Percentiles rank a stretch among this genome's conserved stretches.
Evolutionary conservation across 1,284 basidiomycete species (phyloP).

Genomic region (Sphaerobolus stellatus): DNA sequence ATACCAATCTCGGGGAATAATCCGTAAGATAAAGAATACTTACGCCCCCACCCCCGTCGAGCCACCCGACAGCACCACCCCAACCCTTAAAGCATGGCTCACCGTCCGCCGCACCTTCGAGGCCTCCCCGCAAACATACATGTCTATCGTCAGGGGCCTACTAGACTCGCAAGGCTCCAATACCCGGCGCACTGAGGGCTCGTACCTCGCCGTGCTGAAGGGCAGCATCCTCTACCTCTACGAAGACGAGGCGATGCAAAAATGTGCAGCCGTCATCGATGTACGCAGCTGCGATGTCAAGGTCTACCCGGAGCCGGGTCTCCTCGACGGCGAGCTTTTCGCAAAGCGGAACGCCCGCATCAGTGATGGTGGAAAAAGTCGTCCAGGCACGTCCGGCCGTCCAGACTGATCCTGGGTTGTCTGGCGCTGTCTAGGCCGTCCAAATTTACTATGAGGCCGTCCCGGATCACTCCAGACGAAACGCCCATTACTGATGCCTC

Average conservation of each 20-base stretch:
- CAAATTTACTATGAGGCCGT: no score
- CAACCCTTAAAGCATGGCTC: conserved; percentile 77
- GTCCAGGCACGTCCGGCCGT: conserved; percentile 47
- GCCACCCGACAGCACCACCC: no score
- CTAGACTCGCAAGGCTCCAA: conserved; percentile 75
- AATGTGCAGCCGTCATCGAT: conserved; percentile 84
- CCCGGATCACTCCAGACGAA: no score
- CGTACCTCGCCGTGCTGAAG: conserved; percentile 87
- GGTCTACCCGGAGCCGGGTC: conserved; percentile 64
- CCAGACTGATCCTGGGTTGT: conserved; percentile 47
- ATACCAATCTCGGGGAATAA: no score
- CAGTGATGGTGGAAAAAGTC: conserved; percentile 60
- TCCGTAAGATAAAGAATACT: no score
- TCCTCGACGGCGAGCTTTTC: conserved; percentile 83
- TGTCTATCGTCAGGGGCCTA: conserved; percentile 69
- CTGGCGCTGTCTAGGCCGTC: no score
- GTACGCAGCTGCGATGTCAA: conserved; percentile 71
- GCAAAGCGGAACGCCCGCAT: conserved; percentile 84
- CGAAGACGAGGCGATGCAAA: conserved; percentile 83
- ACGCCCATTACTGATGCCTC: no score
- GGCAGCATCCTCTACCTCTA: conserved; percentile 87
- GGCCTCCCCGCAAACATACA: conserved; percentile 58
- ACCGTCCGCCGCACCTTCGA: conserved; percentile 82
- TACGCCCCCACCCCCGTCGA: no score
- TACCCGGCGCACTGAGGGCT: conserved; percentile 78